These are phyloP conservation scores for Lantana camara DNA, from an alignment of 257 asterid genomes.

Conservation along the genomic window DNA sequence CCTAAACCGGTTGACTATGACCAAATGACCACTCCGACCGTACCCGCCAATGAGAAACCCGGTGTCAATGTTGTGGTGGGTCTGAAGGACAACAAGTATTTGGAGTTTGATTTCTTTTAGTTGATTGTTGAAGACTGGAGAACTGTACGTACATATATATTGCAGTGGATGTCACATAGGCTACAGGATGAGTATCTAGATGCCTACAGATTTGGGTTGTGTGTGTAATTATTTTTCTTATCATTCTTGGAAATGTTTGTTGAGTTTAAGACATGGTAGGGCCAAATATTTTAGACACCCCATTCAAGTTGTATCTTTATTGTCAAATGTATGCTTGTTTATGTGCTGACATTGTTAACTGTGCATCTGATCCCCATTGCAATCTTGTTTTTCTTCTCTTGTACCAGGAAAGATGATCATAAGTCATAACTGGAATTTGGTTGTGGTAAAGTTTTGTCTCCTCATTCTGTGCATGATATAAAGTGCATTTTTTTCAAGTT, in stretches of 20 bases:
- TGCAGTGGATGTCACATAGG: no score
- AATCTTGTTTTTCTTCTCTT: constrained; percentile 18
- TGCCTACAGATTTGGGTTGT: constrained; percentile 1
- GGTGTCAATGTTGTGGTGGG: constrained; percentile 26
- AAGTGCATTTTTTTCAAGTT: no score
- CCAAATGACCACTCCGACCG: constrained; percentile 46
- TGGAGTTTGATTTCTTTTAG: constrained; percentile 87
- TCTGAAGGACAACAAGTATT: constrained; percentile 52
- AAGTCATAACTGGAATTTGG: no score
- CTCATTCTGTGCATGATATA: no score
- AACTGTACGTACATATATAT: no score
- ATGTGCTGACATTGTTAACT: constrained; percentile 20
- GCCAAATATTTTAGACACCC: constrained; percentile 21
- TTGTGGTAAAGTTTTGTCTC: no score
- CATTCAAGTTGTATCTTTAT: neutral
- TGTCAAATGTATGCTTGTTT: neutral
- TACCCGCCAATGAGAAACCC: constrained; percentile 44
- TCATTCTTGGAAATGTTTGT: constrained; percentile 10
- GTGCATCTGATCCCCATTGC: constrained; percentile 6
- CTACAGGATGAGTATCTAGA: no score
- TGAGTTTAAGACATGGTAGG: constrained; percentile 35
- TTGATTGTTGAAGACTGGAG: neutral
- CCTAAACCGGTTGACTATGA: constrained; percentile 73
- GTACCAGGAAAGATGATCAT: neutral
- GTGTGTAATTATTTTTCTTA: constrained; percentile 13